Evolutionary conservation across 768 basidiomycete species (phyloP), one percentile per base, ranked within the genome.

Genomic region (Hirschioporus abietinus): DNA sequence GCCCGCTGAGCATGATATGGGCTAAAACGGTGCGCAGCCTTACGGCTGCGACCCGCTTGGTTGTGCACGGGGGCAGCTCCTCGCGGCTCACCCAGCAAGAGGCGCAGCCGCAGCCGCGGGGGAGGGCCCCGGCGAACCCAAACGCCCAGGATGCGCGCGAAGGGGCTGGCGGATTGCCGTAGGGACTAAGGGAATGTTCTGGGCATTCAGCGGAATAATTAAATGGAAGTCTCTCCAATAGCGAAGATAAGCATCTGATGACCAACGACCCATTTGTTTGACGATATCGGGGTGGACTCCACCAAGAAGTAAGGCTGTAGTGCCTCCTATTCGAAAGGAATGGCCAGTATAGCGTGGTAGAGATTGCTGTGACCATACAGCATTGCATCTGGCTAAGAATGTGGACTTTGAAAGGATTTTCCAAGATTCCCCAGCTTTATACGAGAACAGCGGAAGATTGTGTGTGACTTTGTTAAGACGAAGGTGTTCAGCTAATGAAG

Each of bases 271-370:
- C 10, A 72, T 66, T 0, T 69, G 64, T 1, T 74, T 73, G 3
- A 80, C 75, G 0, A 80, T 65, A 10, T 78, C 74, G 1, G 76
- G 76, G 0, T 71, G 68, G 7, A 79, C 75, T 7, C 78, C 75
- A 0, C 69, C 58, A 0, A 75, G 67, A 1, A 79, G 72, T 3
- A 77, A 66, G 42, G 75, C 70, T 0, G 76, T 73, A 0, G 77
- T 72, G 10, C 78, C 77, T 0, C 78, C 77, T 64, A 80, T 80
- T 17, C 74, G 69, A 64, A 78, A 78, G 61, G 72, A 72, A 64
- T 80, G 76, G 12, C 65, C 63, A 2, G 20, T 9, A 26, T 30
- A 25, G 10, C 23, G 36, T 7, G 35, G 25, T 18, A 34, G 12
- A 52, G 34, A 2, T 24, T 60, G 18, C 8, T 3, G 30, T 3